These are phyloP conservation scores for Diatrype stigma DNA, from an alignment of 2,329 filamentous ascomycete species.

Conservation along the genomic window DNA sequence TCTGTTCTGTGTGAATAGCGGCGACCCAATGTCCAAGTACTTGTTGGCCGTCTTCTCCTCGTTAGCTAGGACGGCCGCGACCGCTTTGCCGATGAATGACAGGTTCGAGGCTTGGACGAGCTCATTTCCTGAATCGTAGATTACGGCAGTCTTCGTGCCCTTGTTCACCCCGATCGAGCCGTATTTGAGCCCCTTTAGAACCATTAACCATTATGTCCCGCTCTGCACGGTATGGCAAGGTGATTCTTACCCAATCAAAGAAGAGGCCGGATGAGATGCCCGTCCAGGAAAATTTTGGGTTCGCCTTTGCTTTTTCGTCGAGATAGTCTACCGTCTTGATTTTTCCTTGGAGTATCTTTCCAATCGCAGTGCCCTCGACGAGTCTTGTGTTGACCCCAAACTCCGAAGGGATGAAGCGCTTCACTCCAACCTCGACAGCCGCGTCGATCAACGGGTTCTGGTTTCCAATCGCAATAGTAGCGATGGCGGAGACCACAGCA, in stretches of 20 bases:
- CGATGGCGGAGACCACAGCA: slow-evolving; percentile 48
- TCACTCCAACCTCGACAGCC: slow-evolving; percentile 50
- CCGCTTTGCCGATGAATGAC: slow-evolving; percentile 45
- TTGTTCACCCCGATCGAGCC: slow-evolving; percentile 51
- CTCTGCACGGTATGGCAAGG: background rate
- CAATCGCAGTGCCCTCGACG: slow-evolving; percentile 15
- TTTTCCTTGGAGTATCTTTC: slow-evolving; percentile 23
- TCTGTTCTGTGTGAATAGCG: slow-evolving; percentile 54
- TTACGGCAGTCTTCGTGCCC: slow-evolving; percentile 42
- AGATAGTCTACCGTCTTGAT: slow-evolving; percentile 44
- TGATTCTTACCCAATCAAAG: slow-evolving; percentile 51
- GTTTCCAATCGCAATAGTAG: slow-evolving; percentile 34
- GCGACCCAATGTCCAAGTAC: slow-evolving; percentile 54
- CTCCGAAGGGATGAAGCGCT: slow-evolving; percentile 54
- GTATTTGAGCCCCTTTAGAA: slow-evolving; percentile 36
- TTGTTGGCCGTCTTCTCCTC: slow-evolving; percentile 52
- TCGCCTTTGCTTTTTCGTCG: slow-evolving; percentile 40
- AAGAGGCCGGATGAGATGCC: slow-evolving; percentile 54
- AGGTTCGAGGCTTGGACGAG: slow-evolving; percentile 49
- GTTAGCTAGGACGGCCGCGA: slow-evolving; percentile 45
- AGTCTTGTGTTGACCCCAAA: slow-evolving; percentile 36
- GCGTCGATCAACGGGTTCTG: slow-evolving; percentile 52
- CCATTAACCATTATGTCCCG: background rate
- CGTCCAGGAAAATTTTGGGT: slow-evolving; percentile 52
- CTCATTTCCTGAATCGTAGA: slow-evolving; percentile 54